phyloP scores from a whole-genome alignment of 371 early-diverging fungal species.

The Blakeslea trispora region DNA sequence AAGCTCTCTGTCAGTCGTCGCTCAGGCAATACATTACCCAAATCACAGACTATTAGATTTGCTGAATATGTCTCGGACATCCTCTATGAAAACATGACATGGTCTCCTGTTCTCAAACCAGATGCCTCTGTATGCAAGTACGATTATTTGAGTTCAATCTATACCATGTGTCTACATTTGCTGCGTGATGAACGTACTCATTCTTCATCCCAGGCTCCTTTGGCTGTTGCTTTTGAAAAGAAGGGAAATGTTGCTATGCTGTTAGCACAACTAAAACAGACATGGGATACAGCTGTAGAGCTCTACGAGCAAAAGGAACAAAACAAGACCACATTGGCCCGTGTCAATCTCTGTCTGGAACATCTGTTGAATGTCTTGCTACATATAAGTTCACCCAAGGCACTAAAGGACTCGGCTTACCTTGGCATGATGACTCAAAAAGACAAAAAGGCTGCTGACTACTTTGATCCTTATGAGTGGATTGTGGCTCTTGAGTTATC shows the following conservation, averaged over 20 bases:
- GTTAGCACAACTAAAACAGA: conserved; percentile 51
- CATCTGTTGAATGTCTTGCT: conserved; percentile 61
- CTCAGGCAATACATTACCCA: conserved; percentile 51
- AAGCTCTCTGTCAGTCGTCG: conserved; percentile 70
- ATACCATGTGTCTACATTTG: conserved; percentile 49
- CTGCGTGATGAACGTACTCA: conserved; percentile 63
- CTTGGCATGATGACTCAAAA: conserved; percentile 60
- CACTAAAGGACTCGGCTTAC: conserved; percentile 72
- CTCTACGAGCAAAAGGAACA: conserved; percentile 29
- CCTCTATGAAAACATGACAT: conserved; percentile 54
- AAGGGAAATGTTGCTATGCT: conserved; percentile 62
- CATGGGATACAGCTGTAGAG: conserved; percentile 55
- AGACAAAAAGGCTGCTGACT: conserved; percentile 56
- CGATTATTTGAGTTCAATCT: conserved; percentile 56
- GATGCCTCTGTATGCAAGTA: conserved; percentile 48
- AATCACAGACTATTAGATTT: conserved; percentile 61
- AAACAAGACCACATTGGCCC: conserved; percentile 14
- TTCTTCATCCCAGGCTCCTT: conserved; percentile 67
- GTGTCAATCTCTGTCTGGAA: conserved; percentile 56
- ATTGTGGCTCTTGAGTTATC: conserved; percentile 59
- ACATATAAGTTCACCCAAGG: conserved; percentile 58
- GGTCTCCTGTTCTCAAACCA: conserved; percentile 38
- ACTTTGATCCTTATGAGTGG: conserved; percentile 73
- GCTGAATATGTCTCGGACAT: conserved; percentile 55
- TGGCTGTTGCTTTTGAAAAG: conserved; percentile 71